A percentile compares a stretch with the other conserved stretches of the same genome.
Conservation (phyloP, 495 filamentous ascomycete species). For the Platismatia glauca region DNA sequence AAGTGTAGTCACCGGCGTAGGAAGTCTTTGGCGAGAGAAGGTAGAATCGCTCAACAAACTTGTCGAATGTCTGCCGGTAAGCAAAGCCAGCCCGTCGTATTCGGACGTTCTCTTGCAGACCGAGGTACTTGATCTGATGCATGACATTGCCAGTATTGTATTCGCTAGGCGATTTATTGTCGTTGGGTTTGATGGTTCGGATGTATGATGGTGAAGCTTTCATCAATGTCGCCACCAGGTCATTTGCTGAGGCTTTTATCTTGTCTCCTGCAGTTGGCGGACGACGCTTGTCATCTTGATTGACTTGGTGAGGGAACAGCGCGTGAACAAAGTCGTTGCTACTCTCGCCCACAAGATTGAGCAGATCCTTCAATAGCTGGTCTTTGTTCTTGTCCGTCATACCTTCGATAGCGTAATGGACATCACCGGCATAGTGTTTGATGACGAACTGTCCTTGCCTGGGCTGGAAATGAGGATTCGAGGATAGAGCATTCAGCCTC, state of each 20-base stretch:
- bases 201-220: conserved; percentile 96
- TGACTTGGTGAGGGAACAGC: conserved; percentile 86
- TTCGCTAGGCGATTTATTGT: conserved; percentile 90
- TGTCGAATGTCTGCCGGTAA: conserved; percentile 95
- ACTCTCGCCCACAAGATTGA: conserved; percentile 78
- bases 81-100: conserved; percentile 96
- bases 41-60: conserved; percentile 97
- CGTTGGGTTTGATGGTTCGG: conserved; percentile 98
- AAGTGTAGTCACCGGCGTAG: conserved; percentile 95
- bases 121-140: conserved; percentile 99
- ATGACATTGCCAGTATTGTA: conserved; percentile 87
- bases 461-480: conserved; percentile 83
- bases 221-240: conserved; percentile 91
- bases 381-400: conserved; percentile 99
- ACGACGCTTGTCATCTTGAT: conserved; percentile 89
- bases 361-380: conserved; percentile 85
- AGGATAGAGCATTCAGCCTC: conserved; percentile 74
- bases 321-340: conserved; percentile 76
- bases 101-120: conserved; percentile 96
- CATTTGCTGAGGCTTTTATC: conserved; percentile 93
- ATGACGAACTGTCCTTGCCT: conserved; percentile 95
- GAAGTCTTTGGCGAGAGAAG: conserved; percentile 88
- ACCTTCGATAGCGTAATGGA: conserved; percentile 86
- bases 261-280: conserved; percentile 95
- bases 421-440: conserved; percentile 98